Base-by-base conservation (phyloP, 78 protist species). In the Dictyostelium capitatum region DNA sequence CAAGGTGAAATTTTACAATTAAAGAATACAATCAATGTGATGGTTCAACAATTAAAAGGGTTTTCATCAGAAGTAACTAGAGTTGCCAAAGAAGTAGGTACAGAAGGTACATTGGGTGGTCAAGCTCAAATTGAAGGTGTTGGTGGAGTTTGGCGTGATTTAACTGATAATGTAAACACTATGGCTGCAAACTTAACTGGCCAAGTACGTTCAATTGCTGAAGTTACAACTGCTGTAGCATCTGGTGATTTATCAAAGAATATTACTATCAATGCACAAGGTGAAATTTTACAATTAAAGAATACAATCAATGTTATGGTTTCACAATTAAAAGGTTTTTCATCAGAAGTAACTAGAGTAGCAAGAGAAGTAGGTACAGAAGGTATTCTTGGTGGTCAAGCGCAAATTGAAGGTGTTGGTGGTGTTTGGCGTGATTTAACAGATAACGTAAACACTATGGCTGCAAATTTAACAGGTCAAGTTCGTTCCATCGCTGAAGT, bases 371-470 rank as follows among this genome's bases (percentile, higher is more conserved):
- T 87, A 48, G 82, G 82, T 72, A 83, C 90, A 19, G 79, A 83
- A 77, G 90, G 90, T 77, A 83, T 25, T 4, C 19, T 83, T 12
- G 90, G 90, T 72, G 90, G 90, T 47, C 90, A 83, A 83, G 89
- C 89, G 0, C 43, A 79, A 50, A 25, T 79, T 11, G 80, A 48
- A 28, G 43, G 90, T 83, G 81, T 84, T 43, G 83, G 64, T 46
- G 91, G 91, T 75, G 77, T 77, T 1, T 84, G 91, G 91, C 72
- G 77, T 47, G 91, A 84, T 84, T 46, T 84, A n/a, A 84, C 91
- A 6, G 91, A 84, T 20, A 84, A 84, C 28, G 91, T 84, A 47
- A 84, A 84, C 47, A 80, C 87, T 48, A 80, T 80, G 87, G 87
- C 87, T 14, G 87, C 87, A 10, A 80, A 80, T 67, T 7, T 84